Conservation (phyloP, 208 protist genomes). For the Phytomonas sp. region DNA sequence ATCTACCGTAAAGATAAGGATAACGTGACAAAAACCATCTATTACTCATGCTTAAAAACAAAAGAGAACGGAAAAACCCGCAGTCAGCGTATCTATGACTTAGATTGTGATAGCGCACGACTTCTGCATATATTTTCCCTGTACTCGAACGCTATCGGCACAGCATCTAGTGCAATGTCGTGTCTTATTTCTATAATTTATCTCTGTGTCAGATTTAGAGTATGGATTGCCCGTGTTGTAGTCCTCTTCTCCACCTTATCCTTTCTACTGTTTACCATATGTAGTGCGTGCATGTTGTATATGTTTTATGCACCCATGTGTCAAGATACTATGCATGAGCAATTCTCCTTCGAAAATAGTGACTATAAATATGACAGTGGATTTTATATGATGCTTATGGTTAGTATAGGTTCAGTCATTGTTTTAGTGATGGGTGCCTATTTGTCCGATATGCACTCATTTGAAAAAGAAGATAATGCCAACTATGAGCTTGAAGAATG, state of each 20-base stretch:
- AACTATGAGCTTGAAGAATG: neutral
- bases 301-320: neutral
- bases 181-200: neutral
- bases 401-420: neutral
- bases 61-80: neutral
- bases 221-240: neutral
- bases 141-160: neutral
- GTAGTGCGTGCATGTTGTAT: neutral
- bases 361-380: neutral
- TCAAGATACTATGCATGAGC: neutral
- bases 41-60: neutral
- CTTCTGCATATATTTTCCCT: neutral
- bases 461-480: neutral
- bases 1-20: neutral
- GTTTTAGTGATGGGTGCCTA: neutral
- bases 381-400: neutral
- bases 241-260: constrained; percentile 5
- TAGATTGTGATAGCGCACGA: neutral
- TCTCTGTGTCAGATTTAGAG: neutral
- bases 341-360: neutral
- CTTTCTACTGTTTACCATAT: constrained; percentile 8
- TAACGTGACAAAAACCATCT: neutral
- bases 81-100: neutral
- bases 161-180: neutral
- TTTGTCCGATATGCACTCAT: neutral